Conservation (phyloP, 768 basidiomycete genomes). For the Leccinum pellstonianum region DNA sequence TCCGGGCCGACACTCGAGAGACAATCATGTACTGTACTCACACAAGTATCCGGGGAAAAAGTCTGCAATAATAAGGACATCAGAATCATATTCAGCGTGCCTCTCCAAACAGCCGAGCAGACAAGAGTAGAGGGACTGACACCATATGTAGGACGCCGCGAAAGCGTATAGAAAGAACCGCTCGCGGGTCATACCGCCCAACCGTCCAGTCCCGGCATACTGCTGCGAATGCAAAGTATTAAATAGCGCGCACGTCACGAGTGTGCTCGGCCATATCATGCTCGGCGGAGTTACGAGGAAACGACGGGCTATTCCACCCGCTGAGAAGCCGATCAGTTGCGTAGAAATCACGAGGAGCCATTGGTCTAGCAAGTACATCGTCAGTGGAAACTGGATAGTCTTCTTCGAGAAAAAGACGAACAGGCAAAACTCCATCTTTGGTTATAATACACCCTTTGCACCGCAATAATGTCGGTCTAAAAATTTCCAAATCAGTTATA, state of each 20-base stretch:
- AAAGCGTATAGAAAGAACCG: conserved; percentile 74
- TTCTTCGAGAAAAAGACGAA: conserved; percentile 28
- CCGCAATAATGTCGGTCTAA: conserved; percentile 69
- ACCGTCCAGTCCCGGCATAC: conserved; percentile 61
- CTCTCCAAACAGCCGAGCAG: neutral
- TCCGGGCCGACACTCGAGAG: neutral
- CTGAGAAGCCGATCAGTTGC: conserved; percentile 79
- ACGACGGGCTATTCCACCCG: conserved; percentile 71
- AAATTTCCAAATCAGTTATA: neutral
- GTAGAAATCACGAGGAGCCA: conserved; percentile 78
- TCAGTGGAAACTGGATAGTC: conserved; percentile 5
- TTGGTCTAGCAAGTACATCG: conserved; percentile 50
- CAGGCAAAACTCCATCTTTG: conserved; percentile 62
- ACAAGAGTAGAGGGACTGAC: conserved; percentile 32
- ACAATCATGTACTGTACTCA: conserved; percentile 24
- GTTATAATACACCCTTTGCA: conserved; percentile 70
- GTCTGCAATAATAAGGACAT: conserved; percentile 21
- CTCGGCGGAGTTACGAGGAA: conserved; percentile 63
- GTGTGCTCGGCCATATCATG: conserved; percentile 75
- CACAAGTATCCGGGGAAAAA: conserved; percentile 48
- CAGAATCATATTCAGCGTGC: conserved; percentile 8
- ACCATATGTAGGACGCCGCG: conserved; percentile 57
- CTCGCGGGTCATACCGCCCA: conserved; percentile 68
- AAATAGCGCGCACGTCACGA: conserved; percentile 73
- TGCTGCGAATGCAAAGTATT: conserved; percentile 74